Evolutionary conservation across 192 early-diverging fungal genomes (phyloP), one percentile per base, ranked within the genome.

Genomic region (Phycomyces nitens): DNA sequence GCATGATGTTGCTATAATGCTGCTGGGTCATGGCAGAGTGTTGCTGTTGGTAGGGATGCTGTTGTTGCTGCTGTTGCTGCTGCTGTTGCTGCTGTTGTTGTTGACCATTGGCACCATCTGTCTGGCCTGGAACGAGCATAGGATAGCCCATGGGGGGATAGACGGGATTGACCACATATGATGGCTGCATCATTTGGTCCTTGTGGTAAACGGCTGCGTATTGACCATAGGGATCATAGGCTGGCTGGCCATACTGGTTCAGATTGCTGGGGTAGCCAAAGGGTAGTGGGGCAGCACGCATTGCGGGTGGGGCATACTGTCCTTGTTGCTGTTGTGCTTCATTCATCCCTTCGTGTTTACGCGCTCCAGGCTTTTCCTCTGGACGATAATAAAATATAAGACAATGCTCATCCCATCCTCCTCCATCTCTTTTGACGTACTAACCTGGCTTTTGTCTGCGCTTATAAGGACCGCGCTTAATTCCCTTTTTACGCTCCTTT

Each of bases 401-500:
- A 42, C 14, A n/a, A n/a, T n/a, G n/a, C n/a, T n/a, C n/a, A n/a
- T n/a, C n/a, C n/a, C n/a, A n/a, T n/a, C n/a, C n/a, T n/a, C n/a
- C n/a, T n/a, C n/a, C n/a, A n/a, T n/a, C n/a, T n/a, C n/a, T n/a
- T n/a, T n/a, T 34, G 29, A 7, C 7, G 2, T 34, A 26, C 44
- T 47, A 26, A 54, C 62, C 62, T 53, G 62, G 27, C 52, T 63
- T 63, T 5, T 63, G 62, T 63, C 62, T 63, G 41, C 82, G 73
- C 63, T 92, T 92, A 62, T 93, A 94, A 0, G 91, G 92, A 15
- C 93, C 93, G 14, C 93, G 80, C 64, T 92, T 92, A 60, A 93
- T 80, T 11, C 93, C 93, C 57, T 87, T 87, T 65, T 90, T 88
- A 18, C 93, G 78, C 23, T 89, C 86, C 70, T 93, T 94, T 56